Evolutionary conservation across 2,329 filamentous ascomycete genomes (phyloP).

Genomic region (Sporothrix dimorphospora): DNA sequence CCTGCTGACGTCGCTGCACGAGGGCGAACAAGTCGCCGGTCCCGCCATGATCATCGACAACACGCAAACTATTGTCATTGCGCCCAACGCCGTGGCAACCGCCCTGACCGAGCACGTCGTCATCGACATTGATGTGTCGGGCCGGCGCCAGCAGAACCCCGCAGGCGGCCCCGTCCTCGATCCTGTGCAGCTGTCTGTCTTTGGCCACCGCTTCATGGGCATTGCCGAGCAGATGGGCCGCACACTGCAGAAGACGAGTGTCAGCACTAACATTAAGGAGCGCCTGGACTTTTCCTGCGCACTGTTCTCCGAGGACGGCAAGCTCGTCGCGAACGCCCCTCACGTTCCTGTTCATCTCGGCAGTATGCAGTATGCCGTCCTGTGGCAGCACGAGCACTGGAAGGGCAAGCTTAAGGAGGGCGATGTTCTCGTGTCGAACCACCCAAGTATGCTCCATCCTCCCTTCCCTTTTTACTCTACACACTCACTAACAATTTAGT

Average conservation of each 20-base stretch:
- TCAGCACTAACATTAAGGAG: constrained; percentile 81
- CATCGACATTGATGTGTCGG: constrained; percentile 31
- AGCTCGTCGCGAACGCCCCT: constrained; percentile 76
- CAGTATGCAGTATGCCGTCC: constrained; percentile 80
- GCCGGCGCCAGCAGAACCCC: neutral
- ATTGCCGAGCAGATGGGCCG: constrained; percentile 85
- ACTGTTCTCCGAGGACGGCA: constrained; percentile 74
- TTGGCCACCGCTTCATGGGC: constrained; percentile 82
- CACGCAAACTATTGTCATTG: constrained; percentile 89
- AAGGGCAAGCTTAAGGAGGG: constrained; percentile 74
- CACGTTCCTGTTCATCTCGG: constrained; percentile 81
- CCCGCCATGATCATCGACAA: constrained; percentile 85
- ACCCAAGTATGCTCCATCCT: constrained; percentile 52
- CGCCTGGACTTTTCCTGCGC: constrained; percentile 83
- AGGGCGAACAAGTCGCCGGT: constrained; percentile 73
- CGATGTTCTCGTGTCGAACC: constrained; percentile 82
- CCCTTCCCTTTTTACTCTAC: too few relatives aligned
- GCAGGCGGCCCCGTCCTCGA: constrained; percentile 54
- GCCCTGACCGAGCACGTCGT: constrained; percentile 83
- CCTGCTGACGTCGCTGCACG: constrained; percentile 71
- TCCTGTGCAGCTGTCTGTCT: constrained; percentile 77
- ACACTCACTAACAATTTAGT: neutral
- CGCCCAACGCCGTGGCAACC: constrained; percentile 73
- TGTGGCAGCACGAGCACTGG: constrained; percentile 78
- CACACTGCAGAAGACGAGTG: constrained; percentile 77